A percentile compares a stretch with the other conserved stretches of the same genome.
phyloP scores from a whole-genome alignment of 148 eudicot genomes.

The Amaranthus cruentus region DNA sequence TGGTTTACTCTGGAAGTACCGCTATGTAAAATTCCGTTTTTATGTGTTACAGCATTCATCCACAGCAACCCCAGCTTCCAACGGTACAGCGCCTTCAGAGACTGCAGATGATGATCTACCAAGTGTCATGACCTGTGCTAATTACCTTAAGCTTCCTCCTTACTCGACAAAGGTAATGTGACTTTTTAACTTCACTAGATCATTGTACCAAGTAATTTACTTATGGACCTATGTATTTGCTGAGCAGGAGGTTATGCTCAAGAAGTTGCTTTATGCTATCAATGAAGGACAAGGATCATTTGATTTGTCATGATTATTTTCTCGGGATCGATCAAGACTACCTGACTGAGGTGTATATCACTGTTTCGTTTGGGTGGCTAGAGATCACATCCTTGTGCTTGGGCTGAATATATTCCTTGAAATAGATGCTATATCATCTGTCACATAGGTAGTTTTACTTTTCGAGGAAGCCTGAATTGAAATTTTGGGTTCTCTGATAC shows the following conservation, averaged over 20 bases:
- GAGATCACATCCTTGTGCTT: constrained; percentile 6
- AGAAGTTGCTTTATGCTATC: constrained; percentile 90
- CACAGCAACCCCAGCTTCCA: constrained; percentile 36
- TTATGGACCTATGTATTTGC: background rate
- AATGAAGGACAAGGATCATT: constrained; percentile 95
- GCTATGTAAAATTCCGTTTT: background rate
- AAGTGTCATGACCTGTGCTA: constrained; percentile 98
- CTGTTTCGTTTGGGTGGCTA: constrained; percentile 16
- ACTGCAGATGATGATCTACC: constrained; percentile 87
- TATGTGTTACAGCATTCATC: constrained; percentile 60
- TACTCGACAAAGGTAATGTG: constrained; percentile 73
- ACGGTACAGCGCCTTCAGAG: constrained; percentile 53
- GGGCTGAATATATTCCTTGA: constrained; percentile 24
- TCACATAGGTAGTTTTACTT: constrained; percentile 9
- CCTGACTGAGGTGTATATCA: constrained; percentile 3
- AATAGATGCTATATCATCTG: background rate
- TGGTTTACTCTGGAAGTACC: no score
- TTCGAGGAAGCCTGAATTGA: constrained; percentile 21
- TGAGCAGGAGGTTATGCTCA: constrained; percentile 75
- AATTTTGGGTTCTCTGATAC: constrained; percentile 9
- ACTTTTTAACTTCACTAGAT: background rate
- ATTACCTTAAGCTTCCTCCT: constrained; percentile 96
- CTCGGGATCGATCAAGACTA: background rate
- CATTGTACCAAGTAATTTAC: background rate
- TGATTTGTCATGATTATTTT: constrained; percentile 52